These are phyloP conservation scores for Tetradesmus lagerheimii DNA, from an alignment of 139 green algal genomes.

Conservation along the genomic window DNA sequence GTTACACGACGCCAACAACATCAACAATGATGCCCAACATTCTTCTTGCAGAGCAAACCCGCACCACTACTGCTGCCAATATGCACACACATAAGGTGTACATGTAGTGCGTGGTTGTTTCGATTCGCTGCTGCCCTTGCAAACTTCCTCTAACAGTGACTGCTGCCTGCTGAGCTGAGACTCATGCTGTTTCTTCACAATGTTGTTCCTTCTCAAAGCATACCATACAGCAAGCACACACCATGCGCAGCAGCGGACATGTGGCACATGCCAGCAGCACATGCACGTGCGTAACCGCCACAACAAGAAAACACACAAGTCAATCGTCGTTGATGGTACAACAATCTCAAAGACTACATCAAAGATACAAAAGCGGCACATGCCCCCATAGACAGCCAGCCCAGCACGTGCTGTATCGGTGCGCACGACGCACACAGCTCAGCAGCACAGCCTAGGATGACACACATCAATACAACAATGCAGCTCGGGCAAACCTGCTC, in stretches of 20 bases:
- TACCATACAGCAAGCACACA: neutral
- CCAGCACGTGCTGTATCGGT: neutral
- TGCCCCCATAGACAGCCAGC: neutral
- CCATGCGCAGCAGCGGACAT: too few species aligned
- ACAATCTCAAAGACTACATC: neutral
- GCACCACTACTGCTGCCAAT: neutral
- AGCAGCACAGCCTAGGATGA: neutral
- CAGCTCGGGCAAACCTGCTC: neutral
- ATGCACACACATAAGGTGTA: neutral
- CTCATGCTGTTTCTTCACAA: neutral
- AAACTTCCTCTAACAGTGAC: neutral
- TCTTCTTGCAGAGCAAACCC: too few species aligned
- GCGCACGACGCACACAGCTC: neutral
- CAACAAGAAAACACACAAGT: neutral
- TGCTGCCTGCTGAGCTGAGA: neutral
- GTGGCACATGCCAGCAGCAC: neutral
- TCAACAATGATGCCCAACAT: too few species aligned
- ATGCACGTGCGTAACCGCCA: neutral
- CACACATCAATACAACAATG: neutral
- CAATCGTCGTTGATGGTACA: neutral
- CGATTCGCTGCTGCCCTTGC: neutral
- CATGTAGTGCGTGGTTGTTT: too few species aligned
- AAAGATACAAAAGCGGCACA: neutral
- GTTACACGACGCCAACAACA: too few species aligned
- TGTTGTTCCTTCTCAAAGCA: neutral